Percentiles rank a stretch among this genome's conserved stretches.
Conservation (phyloP, 208 protist species). For the Wallacemonas sp. region DNA sequence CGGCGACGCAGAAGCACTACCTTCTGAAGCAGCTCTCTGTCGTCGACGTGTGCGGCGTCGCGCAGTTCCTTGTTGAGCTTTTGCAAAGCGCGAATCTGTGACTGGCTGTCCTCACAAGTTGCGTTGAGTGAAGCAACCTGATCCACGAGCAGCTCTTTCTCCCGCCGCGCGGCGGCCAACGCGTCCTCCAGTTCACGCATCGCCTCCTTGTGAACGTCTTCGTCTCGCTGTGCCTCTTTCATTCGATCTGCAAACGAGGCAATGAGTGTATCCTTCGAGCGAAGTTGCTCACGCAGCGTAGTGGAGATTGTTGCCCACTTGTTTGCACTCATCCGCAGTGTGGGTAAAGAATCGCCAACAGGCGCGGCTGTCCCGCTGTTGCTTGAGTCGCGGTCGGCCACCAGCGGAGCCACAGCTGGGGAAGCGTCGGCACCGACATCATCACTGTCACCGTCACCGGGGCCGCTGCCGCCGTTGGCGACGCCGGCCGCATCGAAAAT, state of each 20-base stretch:
- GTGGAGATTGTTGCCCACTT: slow-evolving; percentile 48
- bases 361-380: not conserved
- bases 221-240: slow-evolving; percentile 20
- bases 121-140: slow-evolving; percentile 35
- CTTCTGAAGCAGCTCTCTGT: slow-evolving; percentile 76
- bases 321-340: not conserved
- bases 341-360: not conserved
- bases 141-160: slow-evolving; percentile 41
- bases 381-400: slow-evolving; percentile 6
- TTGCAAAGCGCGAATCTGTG: slow-evolving; percentile 29
- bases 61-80: slow-evolving; percentile 63
- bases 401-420: not conserved
- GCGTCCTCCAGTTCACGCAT: slow-evolving; percentile 14
- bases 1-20: slow-evolving; percentile 79
- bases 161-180: slow-evolving; percentile 20
- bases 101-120: slow-evolving; percentile 64
- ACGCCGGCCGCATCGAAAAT: slow-evolving; percentile 56
- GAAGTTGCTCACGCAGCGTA: slow-evolving; percentile 72
- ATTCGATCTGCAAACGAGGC: slow-evolving; percentile 47
- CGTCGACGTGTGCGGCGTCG: slow-evolving; percentile 28
- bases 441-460: slow-evolving; percentile 3
- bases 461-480: not conserved
- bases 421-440: not conserved
- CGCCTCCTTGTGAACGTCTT: slow-evolving; percentile 1
- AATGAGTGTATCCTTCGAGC: slow-evolving; percentile 70